Evolutionary conservation across 169 alveolate genomes (phyloP).

Genomic region (Plasmodium chabaudi): DNA sequence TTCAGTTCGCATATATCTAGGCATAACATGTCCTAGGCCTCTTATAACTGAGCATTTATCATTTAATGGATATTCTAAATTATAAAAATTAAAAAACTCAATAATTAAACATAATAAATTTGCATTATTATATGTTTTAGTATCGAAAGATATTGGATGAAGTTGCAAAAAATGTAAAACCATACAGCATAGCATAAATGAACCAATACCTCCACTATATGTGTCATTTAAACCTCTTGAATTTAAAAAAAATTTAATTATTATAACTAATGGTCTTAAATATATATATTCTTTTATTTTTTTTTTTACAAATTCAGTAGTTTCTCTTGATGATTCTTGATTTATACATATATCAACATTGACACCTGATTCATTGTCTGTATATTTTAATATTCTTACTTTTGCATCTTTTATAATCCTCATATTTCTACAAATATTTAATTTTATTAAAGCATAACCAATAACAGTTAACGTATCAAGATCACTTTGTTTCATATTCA

Average conservation of each 20-base stretch:
- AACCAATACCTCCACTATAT: slow-evolving; percentile 86
- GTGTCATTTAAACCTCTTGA: slow-evolving; percentile 84
- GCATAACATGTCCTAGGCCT: slow-evolving; percentile 84
- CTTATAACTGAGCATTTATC: slow-evolving; percentile 78
- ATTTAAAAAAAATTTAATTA: slow-evolving; percentile 82
- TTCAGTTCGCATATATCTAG: slow-evolving; percentile 76
- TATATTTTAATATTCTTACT: slow-evolving; percentile 61
- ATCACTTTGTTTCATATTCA: slow-evolving; percentile 16
- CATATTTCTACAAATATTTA: slow-evolving; percentile 17
- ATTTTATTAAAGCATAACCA: slow-evolving; percentile 32
- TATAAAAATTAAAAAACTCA: slow-evolving; percentile 85
- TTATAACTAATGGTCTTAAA: slow-evolving; percentile 82
- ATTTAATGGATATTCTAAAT: slow-evolving; percentile 77
- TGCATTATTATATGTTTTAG: slow-evolving; percentile 54
- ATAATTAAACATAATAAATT: slow-evolving; percentile 75
- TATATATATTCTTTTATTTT: slow-evolving; percentile 80
- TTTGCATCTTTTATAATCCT: slow-evolving; percentile 44
- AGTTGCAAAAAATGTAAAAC: slow-evolving; percentile 83
- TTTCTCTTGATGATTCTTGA: slow-evolving; percentile 60
- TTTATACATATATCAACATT: slow-evolving; percentile 63
- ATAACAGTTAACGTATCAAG: slow-evolving; percentile 20
- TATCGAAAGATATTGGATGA: slow-evolving; percentile 78
- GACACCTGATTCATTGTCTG: slow-evolving; percentile 57
- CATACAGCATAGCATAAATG: slow-evolving; percentile 85
- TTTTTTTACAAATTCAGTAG: slow-evolving; percentile 41